Evolutionary conservation across 1,139 yeast genomes (phyloP).

Genomic region (Nakaseomyces kungkrabaensis): DNA sequence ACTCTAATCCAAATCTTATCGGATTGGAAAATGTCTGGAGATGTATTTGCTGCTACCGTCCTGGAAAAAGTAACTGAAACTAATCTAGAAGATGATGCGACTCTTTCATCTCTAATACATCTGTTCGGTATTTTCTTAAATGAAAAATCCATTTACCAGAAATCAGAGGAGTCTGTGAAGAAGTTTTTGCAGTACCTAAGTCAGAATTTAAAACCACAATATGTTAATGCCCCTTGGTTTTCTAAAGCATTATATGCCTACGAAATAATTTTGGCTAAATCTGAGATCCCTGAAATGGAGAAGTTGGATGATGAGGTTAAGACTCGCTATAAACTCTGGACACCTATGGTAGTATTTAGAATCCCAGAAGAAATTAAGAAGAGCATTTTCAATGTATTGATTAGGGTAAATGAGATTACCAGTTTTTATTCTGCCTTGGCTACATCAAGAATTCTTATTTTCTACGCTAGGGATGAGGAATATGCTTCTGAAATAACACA

Average conservation of each 20-base stretch:
- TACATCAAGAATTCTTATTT: constrained; percentile 42
- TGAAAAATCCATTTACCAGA: constrained; percentile 22
- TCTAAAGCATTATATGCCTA: constrained; percentile 41
- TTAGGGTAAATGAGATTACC: constrained; percentile 34
- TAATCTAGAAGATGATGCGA: constrained; percentile 23
- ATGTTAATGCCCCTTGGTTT: constrained; percentile 40
- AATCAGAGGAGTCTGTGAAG: constrained; percentile 26
- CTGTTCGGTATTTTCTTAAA: constrained; percentile 40
- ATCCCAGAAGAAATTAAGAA: constrained; percentile 31
- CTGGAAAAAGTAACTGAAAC: constrained; percentile 33
- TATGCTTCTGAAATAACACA: constrained; percentile 35
- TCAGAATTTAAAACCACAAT: constrained; percentile 32
- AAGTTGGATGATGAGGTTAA: constrained; percentile 22
- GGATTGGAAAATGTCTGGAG: constrained; percentile 17
- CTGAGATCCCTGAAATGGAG: constrained; percentile 34
- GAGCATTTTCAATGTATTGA: constrained; percentile 36
- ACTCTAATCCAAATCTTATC: constrained; percentile 32
- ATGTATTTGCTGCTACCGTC: constrained; percentile 29
- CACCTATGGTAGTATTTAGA: constrained; percentile 17
- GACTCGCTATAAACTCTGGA: constrained; percentile 16
- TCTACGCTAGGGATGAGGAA: constrained; percentile 40
- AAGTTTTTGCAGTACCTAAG: constrained; percentile 35
- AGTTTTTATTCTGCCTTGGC: constrained; percentile 42
- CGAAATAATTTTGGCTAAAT: constrained; percentile 40
- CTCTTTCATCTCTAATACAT: constrained; percentile 38